Evolutionary conservation across 306 rosid genomes (phyloP).

Genomic region (Astragalus glycyphyllos): DNA sequence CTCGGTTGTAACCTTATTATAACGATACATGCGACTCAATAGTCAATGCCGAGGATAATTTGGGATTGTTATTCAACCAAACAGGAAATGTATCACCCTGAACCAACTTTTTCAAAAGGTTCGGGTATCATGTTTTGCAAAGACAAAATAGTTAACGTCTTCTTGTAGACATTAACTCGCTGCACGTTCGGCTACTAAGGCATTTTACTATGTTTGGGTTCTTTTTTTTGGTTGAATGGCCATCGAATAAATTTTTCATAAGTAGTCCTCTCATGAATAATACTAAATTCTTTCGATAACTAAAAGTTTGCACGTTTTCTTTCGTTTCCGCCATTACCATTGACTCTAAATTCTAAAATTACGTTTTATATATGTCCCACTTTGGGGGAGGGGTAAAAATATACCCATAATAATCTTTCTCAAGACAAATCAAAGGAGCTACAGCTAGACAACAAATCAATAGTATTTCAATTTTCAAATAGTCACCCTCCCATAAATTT

Average conservation of each 20-base stretch:
- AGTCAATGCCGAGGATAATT: not conserved
- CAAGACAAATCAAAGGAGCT: slow-evolving; percentile 30
- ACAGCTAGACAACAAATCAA: slow-evolving; percentile 42
- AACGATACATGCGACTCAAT: not conserved
- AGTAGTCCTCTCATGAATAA: not conserved
- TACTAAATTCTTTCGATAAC: not conserved
- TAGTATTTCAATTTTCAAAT: slow-evolving; percentile 43
- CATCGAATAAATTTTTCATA: not conserved
- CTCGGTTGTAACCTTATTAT: not conserved
- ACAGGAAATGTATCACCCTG: not conserved
- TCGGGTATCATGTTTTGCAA: too few species aligned
- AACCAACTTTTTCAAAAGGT: not conserved
- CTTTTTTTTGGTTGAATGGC: not conserved
- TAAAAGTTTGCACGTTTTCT: not conserved
- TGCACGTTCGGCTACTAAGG: too few species aligned
- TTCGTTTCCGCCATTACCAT: not conserved
- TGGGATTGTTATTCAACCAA: not conserved
- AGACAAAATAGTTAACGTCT: too few species aligned
- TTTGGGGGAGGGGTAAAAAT: not conserved
- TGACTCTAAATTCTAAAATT: not conserved
- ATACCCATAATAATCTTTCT: not conserved
- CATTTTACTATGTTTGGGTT: too few species aligned
- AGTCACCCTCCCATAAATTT: slow-evolving; percentile 45
- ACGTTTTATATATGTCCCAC: not conserved
- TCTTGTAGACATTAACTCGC: not conserved